Base-by-base conservation (phyloP, 441 rosid genomes). In the Pelargonium cotyledonis region DNA sequence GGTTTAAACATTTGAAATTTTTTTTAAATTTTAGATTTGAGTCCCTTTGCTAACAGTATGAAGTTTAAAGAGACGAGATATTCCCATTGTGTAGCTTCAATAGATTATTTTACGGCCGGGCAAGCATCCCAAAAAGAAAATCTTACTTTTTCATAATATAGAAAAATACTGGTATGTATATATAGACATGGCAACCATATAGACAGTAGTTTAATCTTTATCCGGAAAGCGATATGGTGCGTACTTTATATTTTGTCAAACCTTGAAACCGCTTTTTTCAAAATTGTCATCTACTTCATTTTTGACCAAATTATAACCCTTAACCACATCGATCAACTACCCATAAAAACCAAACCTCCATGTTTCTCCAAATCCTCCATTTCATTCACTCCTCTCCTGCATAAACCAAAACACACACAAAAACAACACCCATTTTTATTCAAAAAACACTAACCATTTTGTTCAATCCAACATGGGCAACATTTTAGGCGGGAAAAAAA, bases 381-480 rank as follows among this genome's bases (percentile, higher is more conserved):
- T 35, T 2, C 40, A 35, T 35, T 35, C 40, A 35, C 40, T 4
- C 40, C 40, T 35, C 6, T 4, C 40, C 7, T 6, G 0, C 40
- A 7, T 35, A 35, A 35, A 35, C 40, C 40, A 35, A 35, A 35
- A 35, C 4, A 1, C 0, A 5, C 0, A 35, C 1, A 35, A 6
- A 35, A 35, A 6, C 58, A 51, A 14, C 16, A n/a, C 0, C 6
- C 18, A 51, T n/a, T n/a, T n/a, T 14, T 14, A n/a, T 51, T 14
- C 40, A 14, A 5, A 10, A 46, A 47, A 47, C 12, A 15, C 18
- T 5, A 14, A 51, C 6, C 16, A 51, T n/a, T 35, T 35, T 35
- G 40, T 35, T 6, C 40, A 35, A 35, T 5, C n/a, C 58, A 16
- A 16, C 15, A 93, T 93, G 99, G 99, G 99, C 8, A 94, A 94